A percentile compares a stretch with the other conserved stretches of the same genome.
phyloP scores from a whole-genome alignment of 2,329 filamentous ascomycete genomes.

The Fusarium dlaminii region DNA sequence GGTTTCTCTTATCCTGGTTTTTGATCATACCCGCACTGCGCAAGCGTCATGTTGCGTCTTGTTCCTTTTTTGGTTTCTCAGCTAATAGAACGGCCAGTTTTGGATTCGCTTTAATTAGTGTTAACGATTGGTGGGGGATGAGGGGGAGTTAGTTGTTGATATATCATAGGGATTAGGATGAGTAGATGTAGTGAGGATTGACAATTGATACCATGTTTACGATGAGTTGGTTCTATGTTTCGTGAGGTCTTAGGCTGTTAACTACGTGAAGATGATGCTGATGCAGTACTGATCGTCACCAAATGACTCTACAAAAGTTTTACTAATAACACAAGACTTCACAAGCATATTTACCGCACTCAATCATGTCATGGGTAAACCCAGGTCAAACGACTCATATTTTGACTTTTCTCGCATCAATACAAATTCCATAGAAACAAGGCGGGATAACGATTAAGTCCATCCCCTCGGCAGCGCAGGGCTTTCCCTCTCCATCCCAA shows the following conservation, averaged over 20 bases:
- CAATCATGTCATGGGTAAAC: constrained; percentile 33
- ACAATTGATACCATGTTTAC: constrained; percentile 41
- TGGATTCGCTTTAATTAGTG: constrained; percentile 24
- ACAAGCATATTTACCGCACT: constrained; percentile 21
- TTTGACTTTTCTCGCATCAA: constrained; percentile 42
- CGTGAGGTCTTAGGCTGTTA: not conserved
- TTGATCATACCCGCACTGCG: constrained; percentile 33
- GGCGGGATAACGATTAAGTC: constrained; percentile 88
- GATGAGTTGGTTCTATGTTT: not conserved
- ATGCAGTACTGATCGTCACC: not conserved
- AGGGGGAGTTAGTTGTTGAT: constrained; percentile 21
- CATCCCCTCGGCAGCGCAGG: constrained; percentile 88
- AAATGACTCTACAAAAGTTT: not conserved
- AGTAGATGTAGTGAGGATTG: constrained; percentile 27
- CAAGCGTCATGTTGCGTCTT: constrained; percentile 5
- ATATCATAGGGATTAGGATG: constrained; percentile 11
- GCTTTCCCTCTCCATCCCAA: constrained; percentile 83
- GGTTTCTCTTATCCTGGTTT: constrained; percentile 20
- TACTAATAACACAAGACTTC: not conserved
- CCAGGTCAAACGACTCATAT: constrained; percentile 40
- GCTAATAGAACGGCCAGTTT: constrained; percentile 3
- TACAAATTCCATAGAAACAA: constrained; percentile 38
- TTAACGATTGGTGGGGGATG: constrained; percentile 8
- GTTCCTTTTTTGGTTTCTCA: constrained; percentile 12
- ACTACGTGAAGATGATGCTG: not conserved